Percentiles rank a stretch among this genome's conserved stretches.
These are phyloP conservation scores for Taxawa tesnikishii DNA, from an alignment of 2,329 filamentous ascomycete species.

Conservation along the genomic window DNA sequence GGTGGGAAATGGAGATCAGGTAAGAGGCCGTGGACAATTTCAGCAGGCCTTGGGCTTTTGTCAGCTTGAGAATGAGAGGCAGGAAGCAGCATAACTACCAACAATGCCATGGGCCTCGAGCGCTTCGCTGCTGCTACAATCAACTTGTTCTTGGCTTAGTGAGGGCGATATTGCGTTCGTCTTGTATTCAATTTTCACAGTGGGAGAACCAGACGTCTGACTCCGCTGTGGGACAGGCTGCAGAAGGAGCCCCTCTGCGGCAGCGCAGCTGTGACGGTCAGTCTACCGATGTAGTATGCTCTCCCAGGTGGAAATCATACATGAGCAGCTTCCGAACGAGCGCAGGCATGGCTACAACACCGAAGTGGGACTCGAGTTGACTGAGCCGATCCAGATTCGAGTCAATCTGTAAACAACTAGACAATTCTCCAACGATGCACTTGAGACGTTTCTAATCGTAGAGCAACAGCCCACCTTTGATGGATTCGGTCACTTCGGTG, in stretches of 20 bases:
- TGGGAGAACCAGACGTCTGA: conserved; percentile 34
- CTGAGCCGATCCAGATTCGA: no score
- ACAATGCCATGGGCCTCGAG: conserved; percentile 42
- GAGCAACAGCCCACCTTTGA: no score
- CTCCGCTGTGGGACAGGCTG: conserved; percentile 52
- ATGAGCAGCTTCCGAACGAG: conserved; percentile 71
- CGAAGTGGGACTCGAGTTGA: no score
- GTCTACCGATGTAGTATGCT: background rate
- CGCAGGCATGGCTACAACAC: conserved; percentile 66
- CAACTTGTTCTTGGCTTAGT: conserved; percentile 25
- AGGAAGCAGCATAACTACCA: conserved; percentile 29
- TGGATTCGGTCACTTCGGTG: no score
- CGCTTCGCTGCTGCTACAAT: conserved; percentile 22
- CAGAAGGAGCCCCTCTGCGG: conserved; percentile 71
- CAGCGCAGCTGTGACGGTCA: conserved; percentile 34
- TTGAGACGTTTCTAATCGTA: no score
- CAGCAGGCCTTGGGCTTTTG: conserved; percentile 53
- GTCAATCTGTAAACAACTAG: no score
- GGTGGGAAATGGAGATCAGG: conserved; percentile 73
- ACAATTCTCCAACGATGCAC: no score
- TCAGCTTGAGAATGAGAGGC: background rate
- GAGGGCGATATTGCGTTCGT: conserved; percentile 39
- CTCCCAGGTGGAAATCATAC: conserved; percentile 19
- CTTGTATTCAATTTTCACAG: conserved; percentile 60
- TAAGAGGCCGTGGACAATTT: conserved; percentile 72